Evolutionary conservation across 129 eudicot species (phyloP).

Genomic region (Saussurea involucrata): DNA sequence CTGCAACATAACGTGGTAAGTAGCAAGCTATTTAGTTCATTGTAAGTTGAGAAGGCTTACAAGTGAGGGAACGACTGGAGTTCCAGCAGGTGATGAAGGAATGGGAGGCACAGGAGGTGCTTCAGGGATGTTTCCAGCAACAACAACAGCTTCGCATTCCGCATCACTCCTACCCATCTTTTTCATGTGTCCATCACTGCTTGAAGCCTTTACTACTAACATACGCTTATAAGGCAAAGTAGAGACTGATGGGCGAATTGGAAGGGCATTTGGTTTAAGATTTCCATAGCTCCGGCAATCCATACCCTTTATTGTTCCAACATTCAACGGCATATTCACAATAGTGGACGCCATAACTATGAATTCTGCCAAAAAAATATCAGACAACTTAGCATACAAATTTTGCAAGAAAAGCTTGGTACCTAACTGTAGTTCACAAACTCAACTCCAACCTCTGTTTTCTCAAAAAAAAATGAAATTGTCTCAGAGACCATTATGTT

Average conservation of each 20-base stretch:
- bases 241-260: conserved; percentile 10
- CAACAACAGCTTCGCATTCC: conserved; percentile 93
- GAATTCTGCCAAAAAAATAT: conserved; percentile 2
- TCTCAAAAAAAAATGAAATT: not conserved
- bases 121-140: conserved; percentile 74
- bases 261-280: conserved; percentile 14
- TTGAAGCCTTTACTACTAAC: conserved; percentile 51
- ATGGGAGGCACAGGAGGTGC: conserved; percentile 77
- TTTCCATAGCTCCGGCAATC: conserved; percentile 25
- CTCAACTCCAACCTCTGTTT: not conserved
- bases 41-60: conserved; percentile 40
- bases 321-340: conserved; percentile 31
- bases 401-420: not conserved
- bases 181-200: conserved; percentile 34
- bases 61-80: conserved; percentile 59
- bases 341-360: conserved; percentile 33
- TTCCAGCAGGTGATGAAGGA: conserved; percentile 77
- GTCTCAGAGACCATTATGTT: not conserved
- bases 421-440: not conserved
- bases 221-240: conserved; percentile 11
- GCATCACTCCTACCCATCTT: conserved; percentile 55
- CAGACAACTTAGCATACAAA: not conserved
- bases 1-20: not conserved
- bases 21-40: conserved; percentile 12
- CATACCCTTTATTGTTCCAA: conserved; percentile 37